phyloP scores from a whole-genome alignment of 2,329 filamentous ascomycete species.

The Beauveria pseudobassiana region DNA sequence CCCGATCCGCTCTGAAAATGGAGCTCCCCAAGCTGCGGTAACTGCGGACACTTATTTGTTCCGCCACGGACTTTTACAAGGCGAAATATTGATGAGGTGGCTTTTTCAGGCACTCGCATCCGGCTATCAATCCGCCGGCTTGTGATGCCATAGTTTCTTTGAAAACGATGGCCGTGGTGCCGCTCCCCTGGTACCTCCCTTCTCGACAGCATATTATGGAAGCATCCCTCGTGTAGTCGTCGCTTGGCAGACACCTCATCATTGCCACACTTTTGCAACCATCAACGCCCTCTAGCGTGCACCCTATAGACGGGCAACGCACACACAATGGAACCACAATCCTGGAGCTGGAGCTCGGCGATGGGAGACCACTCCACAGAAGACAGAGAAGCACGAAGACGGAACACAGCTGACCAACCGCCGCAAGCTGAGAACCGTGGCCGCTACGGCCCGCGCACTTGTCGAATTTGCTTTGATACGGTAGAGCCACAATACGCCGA shows the following conservation, averaged over 20 bases:
- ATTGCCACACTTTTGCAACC: background rate
- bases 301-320: background rate
- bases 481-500: conserved; percentile 42
- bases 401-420: background rate
- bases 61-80: background rate
- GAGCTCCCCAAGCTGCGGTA: background rate
- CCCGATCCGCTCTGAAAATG: conserved; percentile 5
- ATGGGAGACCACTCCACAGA: background rate
- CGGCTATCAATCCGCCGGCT: background rate
- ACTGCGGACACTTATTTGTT: conserved; percentile 5
- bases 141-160: conserved; percentile 2
- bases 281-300: background rate
- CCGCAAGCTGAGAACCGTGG: conserved; percentile 12
- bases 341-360: conserved; percentile 11
- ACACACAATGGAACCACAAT: conserved; percentile 1
- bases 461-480: conserved; percentile 81
- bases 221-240: background rate
- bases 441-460: conserved; percentile 66
- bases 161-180: background rate
- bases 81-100: conserved; percentile 10
- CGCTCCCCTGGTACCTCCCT: background rate
- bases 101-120: conserved; percentile 1
- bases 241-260: background rate
- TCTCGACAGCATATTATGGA: conserved; percentile 7
- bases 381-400: conserved; percentile 4